Evolutionary conservation across 495 filamentous ascomycete species (phyloP).

Genomic region (Mycothermus thermophilus): DNA sequence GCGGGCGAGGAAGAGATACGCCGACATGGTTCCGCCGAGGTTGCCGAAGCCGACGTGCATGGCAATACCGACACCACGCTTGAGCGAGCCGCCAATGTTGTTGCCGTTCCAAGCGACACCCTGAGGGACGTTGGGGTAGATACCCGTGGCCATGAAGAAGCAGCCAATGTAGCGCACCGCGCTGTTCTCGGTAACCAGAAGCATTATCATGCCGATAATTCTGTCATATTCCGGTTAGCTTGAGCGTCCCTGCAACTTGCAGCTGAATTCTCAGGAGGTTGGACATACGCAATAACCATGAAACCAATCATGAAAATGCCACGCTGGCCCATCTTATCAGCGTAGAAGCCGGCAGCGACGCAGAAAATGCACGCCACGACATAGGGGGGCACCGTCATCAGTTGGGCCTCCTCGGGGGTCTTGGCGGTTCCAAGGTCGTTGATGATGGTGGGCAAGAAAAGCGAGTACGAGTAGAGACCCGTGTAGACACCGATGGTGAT

Average conservation of each 20-base stretch:
- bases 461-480: slow-evolving; percentile 52
- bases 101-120: slow-evolving; percentile 71
- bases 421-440: slow-evolving; percentile 39
- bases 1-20: slow-evolving; percentile 49
- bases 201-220: slow-evolving; percentile 51
- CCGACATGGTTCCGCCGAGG: slow-evolving; percentile 56
- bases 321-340: slow-evolving; percentile 36
- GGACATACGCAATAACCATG: slow-evolving; percentile 25
- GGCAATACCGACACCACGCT: slow-evolving; percentile 66
- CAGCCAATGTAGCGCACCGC: slow-evolving; percentile 57
- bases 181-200: slow-evolving; percentile 40
- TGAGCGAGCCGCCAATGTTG: slow-evolving; percentile 69
- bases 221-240: too few relatives aligned
- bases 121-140: slow-evolving; percentile 62
- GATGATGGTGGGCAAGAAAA: slow-evolving; percentile 56
- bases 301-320: slow-evolving; percentile 47
- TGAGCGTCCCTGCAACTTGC: too few relatives aligned
- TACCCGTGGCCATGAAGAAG: slow-evolving; percentile 51
- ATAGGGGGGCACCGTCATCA: slow-evolving; percentile 48
- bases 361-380: slow-evolving; percentile 39
- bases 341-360: slow-evolving; percentile 36
- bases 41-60: slow-evolving; percentile 73
- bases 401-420: slow-evolving; percentile 39
- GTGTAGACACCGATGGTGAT: slow-evolving; percentile 38
- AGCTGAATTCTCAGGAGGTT: too few relatives aligned